Conservation (phyloP, 2,329 filamentous ascomycete genomes). For the Aspergillus ruber region DNA sequence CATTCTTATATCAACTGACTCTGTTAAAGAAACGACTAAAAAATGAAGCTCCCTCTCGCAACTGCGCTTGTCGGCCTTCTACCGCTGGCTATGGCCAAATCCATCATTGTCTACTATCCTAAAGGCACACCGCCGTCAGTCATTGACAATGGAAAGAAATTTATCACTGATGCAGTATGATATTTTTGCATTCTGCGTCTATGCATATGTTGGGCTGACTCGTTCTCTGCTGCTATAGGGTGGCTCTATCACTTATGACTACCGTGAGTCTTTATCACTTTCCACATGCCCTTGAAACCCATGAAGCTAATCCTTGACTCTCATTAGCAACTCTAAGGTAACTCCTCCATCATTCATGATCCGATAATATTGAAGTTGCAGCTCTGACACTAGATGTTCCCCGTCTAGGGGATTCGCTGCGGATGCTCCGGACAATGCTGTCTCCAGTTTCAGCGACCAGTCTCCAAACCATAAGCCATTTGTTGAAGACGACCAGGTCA, state of each 20-base stretch:
- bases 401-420: constrained; percentile 66
- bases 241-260: constrained; percentile 73
- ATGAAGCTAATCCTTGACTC: constrained; percentile 6
- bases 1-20: background rate
- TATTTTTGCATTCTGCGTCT: background rate
- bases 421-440: constrained; percentile 61
- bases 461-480: constrained; percentile 55
- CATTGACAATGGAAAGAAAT: constrained; percentile 63
- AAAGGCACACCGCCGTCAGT: constrained; percentile 61
- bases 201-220: constrained; percentile 9
- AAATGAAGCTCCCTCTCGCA: constrained; percentile 61
- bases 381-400: constrained; percentile 17
- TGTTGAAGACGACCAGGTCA: constrained; percentile 71
- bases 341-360: background rate
- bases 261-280: constrained; percentile 51
- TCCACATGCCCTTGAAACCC: background rate
- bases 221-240: constrained; percentile 37
- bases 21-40: constrained; percentile 15
- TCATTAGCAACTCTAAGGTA: constrained; percentile 39
- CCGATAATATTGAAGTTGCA: background rate
- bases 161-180: constrained; percentile 59
- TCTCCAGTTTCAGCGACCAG: constrained; percentile 61
- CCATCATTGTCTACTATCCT: constrained; percentile 73
- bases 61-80: constrained; percentile 54
- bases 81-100: constrained; percentile 61